Evolutionary conservation across 1,284 basidiomycete genomes (phyloP), one percentile per base, ranked within the genome.

Genomic region (Boletellus deceptivus): DNA sequence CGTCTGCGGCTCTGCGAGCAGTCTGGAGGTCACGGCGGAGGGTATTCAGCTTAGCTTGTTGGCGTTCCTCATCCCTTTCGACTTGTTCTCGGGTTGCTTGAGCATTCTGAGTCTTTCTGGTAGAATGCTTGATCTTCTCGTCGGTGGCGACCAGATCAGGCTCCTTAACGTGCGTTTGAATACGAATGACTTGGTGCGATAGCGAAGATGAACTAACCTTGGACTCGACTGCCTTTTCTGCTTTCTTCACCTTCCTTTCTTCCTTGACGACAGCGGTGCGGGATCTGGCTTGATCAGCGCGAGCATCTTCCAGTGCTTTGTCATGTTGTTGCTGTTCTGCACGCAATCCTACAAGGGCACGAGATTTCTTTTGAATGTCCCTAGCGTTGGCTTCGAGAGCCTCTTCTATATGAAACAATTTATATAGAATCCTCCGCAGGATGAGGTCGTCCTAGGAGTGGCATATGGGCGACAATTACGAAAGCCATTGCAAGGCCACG

Each of bases 351-450:
- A 75, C 72, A 11, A 97, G 77, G 16, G 83, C 78, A 48, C 80
- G 82, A 59, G 88, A 91, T 62, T 88, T 86, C 48, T 76, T 74
- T 45, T 84, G 79, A 53, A 97, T 91, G 36, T 83, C 78, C 18
- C 75, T 71, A 1, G 84, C 80, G 48, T 92, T 89, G 25, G 73
- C 72, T 59, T 88, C 83, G 38, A 97, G 89, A 9, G 83, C 82
- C 56, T 86, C 76, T 59, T 95, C 88, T 52, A 99, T 91, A 67
- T 98, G 92, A 65, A 83, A 98, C 6, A 99, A 73, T 61, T 89
- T 91, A 81, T 92, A 96, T 9, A 99, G 75, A 8, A 94, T 78
- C 43, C 93, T 88, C 35, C 84, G 86, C 8, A 96, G 77, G 34
- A 93, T 83, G 43, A 91, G 76, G 43, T 86, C 80, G 53, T 97